These are phyloP conservation scores for Phytophthora tubulina DNA, from an alignment of 352 stramenopile species.

Conservation along the genomic window DNA sequence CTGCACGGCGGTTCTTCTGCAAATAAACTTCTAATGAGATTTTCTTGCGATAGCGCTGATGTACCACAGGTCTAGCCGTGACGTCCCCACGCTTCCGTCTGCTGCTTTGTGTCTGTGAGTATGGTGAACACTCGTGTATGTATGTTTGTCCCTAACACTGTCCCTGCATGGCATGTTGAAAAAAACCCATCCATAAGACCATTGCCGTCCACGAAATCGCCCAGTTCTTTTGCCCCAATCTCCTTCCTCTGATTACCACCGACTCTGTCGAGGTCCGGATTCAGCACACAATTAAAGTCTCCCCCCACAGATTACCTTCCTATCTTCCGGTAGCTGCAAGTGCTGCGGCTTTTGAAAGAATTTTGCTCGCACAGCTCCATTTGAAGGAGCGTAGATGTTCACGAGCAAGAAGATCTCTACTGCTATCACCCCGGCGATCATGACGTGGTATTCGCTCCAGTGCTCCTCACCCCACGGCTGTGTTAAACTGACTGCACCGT, in stretches of 20 bases:
- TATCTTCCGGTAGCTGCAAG: no score
- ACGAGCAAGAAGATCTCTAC: not conserved
- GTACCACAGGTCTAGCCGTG: not conserved
- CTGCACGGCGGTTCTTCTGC: not conserved
- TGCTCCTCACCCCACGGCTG: not conserved
- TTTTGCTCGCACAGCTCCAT: not conserved
- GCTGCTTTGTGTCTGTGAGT: not conserved
- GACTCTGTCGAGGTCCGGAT: not conserved
- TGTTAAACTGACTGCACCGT: conserved; percentile 3
- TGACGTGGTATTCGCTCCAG: not conserved
- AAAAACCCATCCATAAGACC: no score
- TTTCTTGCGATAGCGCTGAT: not conserved
- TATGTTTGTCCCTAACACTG: not conserved
- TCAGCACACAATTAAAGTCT: not conserved
- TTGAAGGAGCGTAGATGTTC: not conserved
- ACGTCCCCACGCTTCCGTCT: not conserved
- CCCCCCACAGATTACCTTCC: no score
- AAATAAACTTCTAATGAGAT: not conserved
- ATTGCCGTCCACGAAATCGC: no score
- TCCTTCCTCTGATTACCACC: not conserved
- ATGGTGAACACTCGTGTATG: not conserved
- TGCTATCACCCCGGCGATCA: not conserved
- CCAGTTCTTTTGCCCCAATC: not conserved
- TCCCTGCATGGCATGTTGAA: not conserved
- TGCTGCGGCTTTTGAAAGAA: not conserved